Evolutionary conservation across 257 asterid genomes (phyloP).

Genomic region (Przewalskia tangutica): DNA sequence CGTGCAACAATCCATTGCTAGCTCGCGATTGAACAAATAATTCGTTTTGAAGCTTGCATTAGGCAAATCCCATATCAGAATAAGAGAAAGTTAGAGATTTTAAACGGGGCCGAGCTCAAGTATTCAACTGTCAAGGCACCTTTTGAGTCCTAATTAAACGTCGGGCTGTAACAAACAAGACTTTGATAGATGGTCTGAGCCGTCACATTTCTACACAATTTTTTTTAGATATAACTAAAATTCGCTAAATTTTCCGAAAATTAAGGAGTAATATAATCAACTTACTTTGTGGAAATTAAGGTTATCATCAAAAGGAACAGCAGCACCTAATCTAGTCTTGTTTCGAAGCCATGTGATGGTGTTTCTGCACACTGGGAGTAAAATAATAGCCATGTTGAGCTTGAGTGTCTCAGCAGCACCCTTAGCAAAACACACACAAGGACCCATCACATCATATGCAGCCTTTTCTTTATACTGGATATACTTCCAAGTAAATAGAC

Average conservation of each 20-base stretch:
- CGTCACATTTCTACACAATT: not conserved
- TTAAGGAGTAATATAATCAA: not conserved
- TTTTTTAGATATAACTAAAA: not conserved
- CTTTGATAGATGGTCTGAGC: not conserved
- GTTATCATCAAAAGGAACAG: slow-evolving; percentile 77
- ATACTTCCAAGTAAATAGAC: slow-evolving; percentile 64
- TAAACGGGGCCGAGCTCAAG: not conserved
- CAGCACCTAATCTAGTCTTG: slow-evolving; percentile 55
- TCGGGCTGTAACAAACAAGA: not conserved
- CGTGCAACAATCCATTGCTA: not conserved
- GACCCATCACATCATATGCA: slow-evolving; percentile 61
- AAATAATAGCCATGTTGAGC: slow-evolving; percentile 83
- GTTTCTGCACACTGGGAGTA: slow-evolving; percentile 81
- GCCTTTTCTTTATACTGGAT: slow-evolving; percentile 47
- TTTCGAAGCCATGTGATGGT: slow-evolving; percentile 90
- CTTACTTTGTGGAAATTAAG: slow-evolving; percentile 77
- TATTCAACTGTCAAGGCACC: not conserved
- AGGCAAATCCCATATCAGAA: not conserved
- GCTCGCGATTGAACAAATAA: too few relatives aligned
- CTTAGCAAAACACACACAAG: slow-evolving; percentile 80
- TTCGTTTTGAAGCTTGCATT: too few relatives aligned
- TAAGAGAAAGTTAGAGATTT: too few relatives aligned
- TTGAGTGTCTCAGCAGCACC: slow-evolving; percentile 97
- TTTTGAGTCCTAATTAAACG: not conserved
- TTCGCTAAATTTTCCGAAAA: not conserved